Percentiles rank a stretch among this genome's conserved stretches.
phyloP scores from a whole-genome alignment of 495 filamentous ascomycete species.

The Arthonia radiata region DNA sequence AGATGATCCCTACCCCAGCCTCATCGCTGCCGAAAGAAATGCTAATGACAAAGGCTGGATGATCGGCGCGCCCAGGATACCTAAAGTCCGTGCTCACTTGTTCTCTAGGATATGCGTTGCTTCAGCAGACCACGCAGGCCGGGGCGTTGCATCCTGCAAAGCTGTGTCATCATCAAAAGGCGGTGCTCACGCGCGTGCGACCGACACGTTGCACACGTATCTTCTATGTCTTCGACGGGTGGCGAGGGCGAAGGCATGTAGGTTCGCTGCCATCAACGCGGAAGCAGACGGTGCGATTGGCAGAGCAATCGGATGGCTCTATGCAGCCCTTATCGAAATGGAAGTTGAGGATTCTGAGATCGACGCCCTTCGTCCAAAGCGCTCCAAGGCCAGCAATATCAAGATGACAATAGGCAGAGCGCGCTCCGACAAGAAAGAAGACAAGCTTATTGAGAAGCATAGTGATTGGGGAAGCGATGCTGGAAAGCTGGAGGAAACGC shows the following conservation, averaged over 20 bases:
- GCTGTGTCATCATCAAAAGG: no score
- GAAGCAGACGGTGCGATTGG: conserved; percentile 61
- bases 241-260: conserved; percentile 56
- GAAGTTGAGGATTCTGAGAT: conserved; percentile 20
- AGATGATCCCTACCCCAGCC: conserved; percentile 73
- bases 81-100: conserved; percentile 65
- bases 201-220: conserved; percentile 43
- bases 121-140: conserved; percentile 40
- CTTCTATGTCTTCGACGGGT: conserved; percentile 45
- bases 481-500: conserved; percentile 58
- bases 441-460: conserved; percentile 41
- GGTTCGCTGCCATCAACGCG: conserved; percentile 76
- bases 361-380: conserved; percentile 7
- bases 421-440: conserved; percentile 41
- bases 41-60: conserved; percentile 75
- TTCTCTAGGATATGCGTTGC: conserved; percentile 76
- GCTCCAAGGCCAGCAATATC: conserved; percentile 5
- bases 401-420: conserved; percentile 23
- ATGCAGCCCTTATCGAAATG: conserved; percentile 42
- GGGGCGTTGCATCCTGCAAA: no score
- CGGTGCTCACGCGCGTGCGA: no score
- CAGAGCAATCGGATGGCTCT: conserved; percentile 61
- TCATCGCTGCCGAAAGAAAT: conserved; percentile 51
- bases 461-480: conserved; percentile 59
- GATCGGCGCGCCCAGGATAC: conserved; percentile 63